These are phyloP conservation scores for Chytriomyces sp. DNA, from an alignment of 192 early-diverging fungal genomes.

Conservation along the genomic window DNA sequence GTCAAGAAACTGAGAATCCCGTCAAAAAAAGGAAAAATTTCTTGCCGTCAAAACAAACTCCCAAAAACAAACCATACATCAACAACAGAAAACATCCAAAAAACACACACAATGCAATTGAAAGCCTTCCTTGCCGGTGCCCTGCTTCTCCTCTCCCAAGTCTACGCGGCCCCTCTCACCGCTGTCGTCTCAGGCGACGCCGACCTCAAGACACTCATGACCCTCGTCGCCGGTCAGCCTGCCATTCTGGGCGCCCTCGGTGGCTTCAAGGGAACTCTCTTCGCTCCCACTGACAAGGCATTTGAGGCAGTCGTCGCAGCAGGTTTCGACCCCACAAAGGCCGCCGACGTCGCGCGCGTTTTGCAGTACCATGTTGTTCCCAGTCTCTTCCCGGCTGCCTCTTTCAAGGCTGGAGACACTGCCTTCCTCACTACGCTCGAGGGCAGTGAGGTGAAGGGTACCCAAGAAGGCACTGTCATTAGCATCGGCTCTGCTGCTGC, in stretches of 20 bases:
- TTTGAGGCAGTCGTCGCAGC: slow-evolving; percentile 14
- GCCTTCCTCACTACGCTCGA: slow-evolving; percentile 26
- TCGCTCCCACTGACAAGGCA: slow-evolving; percentile 36
- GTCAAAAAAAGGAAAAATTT: too few relatives aligned
- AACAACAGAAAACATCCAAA: too few relatives aligned
- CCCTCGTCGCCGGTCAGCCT: slow-evolving; percentile 15
- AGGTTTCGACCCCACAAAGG: slow-evolving; percentile 5
- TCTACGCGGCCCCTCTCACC: slow-evolving; percentile 11
- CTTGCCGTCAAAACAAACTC: too few relatives aligned
- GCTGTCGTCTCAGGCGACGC: slow-evolving; percentile 7
- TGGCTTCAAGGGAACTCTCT: slow-evolving; percentile 27
- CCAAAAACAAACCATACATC: too few relatives aligned
- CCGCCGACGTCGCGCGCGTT: neutral
- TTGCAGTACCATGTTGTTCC: slow-evolving; percentile 32
- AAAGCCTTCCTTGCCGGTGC: slow-evolving; percentile 1
- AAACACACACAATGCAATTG: too few relatives aligned
- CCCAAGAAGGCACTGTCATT: neutral
- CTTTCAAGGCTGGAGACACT: neutral
- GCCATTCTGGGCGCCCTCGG: slow-evolving; percentile 15
- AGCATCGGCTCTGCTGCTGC: slow-evolving; percentile 10
- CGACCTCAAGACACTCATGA: slow-evolving; percentile 9
- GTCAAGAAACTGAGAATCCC: too few relatives aligned
- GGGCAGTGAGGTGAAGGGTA: slow-evolving; percentile 20
- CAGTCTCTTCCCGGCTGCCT: slow-evolving; percentile 3
- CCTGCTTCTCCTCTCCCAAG: neutral